Base-by-base conservation (phyloP, 2,329 filamentous ascomycete genomes). In the Incumbomyces delicatus region DNA sequence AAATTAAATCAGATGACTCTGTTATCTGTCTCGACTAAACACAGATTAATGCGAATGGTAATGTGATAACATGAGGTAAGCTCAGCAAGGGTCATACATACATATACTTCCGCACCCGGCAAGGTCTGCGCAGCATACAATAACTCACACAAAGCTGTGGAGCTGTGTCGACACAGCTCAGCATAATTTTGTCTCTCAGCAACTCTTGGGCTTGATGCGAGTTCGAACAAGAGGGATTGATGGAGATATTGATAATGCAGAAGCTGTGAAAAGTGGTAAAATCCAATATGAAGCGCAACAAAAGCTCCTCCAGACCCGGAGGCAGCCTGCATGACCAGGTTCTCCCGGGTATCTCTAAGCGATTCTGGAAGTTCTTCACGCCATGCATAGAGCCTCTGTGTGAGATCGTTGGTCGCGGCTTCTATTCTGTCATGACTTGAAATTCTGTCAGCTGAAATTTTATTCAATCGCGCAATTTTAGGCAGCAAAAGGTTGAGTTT, bases 231-330 rank as follows among this genome's bases (percentile, higher is more conserved):
- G 27, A 61, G 56, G 4, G 22, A 27, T 18, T 61, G 57, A 38
- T 66, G 62, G 0, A 73, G 60, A 50, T 69, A 73, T 42, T 67
- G 68, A 48, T 72, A 74, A 55, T 67, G 71, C 4, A 74, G 62
- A n/a, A 73, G 59, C 12, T n/a, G 13, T 5, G 33, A n/a, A 35
- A 35, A 72, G 52, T 73, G 64, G 41, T 73, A 67, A 48, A 71
- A 72, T 2, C 69, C 68, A 1, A 73, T 55, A 49, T 73, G 66
- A 1, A 74, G 59, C 1, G 67, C 67, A 1, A 68, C 64, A 45
- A 71, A 73, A 14, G 65, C 60, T 3, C 65, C 60, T 2, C 70
- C 70, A 3, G 70, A 60, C 1, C 68, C 67, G 22, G 64, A 56
- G 0, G 56, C 51, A n/a, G 63, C 56, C 42, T 65, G 68, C 4